Conservation (phyloP, 257 asterid species). For the Solanum tarapatanum region DNA sequence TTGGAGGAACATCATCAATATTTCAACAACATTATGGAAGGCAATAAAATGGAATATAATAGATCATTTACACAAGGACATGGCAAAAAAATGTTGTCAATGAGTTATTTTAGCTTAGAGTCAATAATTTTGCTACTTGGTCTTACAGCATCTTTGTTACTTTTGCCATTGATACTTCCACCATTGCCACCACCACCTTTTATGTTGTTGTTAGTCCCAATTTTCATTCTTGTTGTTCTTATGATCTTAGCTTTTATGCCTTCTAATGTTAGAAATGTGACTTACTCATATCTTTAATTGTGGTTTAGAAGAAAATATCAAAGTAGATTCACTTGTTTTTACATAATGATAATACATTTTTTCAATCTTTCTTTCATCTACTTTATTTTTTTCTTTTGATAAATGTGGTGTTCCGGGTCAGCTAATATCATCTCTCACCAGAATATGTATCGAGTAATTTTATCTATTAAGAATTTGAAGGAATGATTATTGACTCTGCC, state of each 20-base stretch:
- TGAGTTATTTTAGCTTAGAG: conserved; percentile 38
- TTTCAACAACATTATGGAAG: conserved; percentile 10
- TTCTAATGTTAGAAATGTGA: conserved; percentile 2
- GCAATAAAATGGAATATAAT: background rate
- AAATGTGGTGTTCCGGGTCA: background rate
- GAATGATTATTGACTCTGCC: background rate
- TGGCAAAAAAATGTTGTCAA: conserved; percentile 15
- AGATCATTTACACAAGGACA: conserved; percentile 7
- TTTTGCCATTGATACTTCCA: conserved; percentile 61
- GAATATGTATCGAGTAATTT: background rate
- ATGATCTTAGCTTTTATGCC: conserved; percentile 77
- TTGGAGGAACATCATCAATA: background rate
- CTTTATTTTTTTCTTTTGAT: background rate
- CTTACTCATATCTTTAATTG: conserved; percentile 3
- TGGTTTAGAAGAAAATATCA: background rate
- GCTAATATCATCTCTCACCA: background rate
- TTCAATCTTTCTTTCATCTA: background rate
- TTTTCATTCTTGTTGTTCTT: conserved; percentile 41
- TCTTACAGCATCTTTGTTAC: conserved; percentile 50
- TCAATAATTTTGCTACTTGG: conserved; percentile 38
- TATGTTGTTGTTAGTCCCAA: conserved; percentile 55
- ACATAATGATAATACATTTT: background rate
- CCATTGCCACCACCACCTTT: conserved; percentile 85
- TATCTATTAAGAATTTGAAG: background rate
- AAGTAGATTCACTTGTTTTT: background rate